phyloP scores from a whole-genome alignment of 495 filamentous ascomycete genomes.

The Tuber brumale region DNA sequence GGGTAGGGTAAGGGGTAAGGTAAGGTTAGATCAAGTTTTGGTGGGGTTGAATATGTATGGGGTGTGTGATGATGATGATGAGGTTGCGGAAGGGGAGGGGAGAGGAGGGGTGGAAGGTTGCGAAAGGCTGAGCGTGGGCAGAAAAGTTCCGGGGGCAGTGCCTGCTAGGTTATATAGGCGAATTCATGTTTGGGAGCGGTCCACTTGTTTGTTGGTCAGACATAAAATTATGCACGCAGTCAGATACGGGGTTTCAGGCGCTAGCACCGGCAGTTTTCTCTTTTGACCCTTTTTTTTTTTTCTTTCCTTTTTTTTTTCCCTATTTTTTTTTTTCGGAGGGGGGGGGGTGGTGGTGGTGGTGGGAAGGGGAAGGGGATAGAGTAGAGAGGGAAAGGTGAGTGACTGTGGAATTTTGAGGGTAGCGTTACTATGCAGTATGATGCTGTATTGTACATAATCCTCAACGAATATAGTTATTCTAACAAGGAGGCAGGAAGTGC shows the following conservation, averaged over 20 bases:
- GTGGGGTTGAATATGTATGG: not conserved
- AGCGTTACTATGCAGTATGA: not conserved
- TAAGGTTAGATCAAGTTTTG: slow-evolving; percentile 9
- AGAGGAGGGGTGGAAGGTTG: not conserved
- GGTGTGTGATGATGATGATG: slow-evolving; percentile 3
- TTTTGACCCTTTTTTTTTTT: slow-evolving; percentile 4
- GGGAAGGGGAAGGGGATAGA: not conserved
- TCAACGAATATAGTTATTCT: not conserved
- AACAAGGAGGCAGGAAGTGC: not conserved
- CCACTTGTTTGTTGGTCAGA: slow-evolving; percentile 36
- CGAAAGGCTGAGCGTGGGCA: slow-evolving; percentile 1
- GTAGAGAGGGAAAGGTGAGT: not conserved
- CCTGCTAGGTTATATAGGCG: slow-evolving; percentile 38
- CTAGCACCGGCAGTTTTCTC: slow-evolving; percentile 35
- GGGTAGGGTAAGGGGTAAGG: slow-evolving; percentile 36
- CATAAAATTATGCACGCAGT: slow-evolving; percentile 40
- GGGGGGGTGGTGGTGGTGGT: not conserved
- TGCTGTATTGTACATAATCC: not conserved
- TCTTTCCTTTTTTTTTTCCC: not conserved
- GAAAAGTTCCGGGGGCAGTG: slow-evolving; percentile 5
- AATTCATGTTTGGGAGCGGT: slow-evolving; percentile 32
- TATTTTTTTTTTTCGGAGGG: not conserved
- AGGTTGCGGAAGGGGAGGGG: not conserved
- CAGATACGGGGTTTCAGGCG: slow-evolving; percentile 39
- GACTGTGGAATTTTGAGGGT: not conserved